Base-by-base conservation (phyloP, 2,329 filamentous ascomycete species). In the Tolypocladium ophioglossoides region DNA sequence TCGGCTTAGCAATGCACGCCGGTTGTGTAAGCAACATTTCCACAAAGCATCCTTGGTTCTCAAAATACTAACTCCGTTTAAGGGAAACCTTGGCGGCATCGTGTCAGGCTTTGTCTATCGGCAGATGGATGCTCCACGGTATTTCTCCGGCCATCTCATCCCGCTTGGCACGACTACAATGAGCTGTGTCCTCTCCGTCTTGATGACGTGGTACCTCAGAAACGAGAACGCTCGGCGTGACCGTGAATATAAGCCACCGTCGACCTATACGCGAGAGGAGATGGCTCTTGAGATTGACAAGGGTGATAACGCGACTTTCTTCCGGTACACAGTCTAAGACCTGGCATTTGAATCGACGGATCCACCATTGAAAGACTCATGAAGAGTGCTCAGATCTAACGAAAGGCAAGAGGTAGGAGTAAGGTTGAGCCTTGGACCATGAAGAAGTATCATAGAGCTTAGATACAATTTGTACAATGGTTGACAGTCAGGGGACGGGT, bases 1-100 rank as follows among this genome's bases (percentile, higher is more conserved):
- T 74, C 9, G 74, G 74, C 5, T 75, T 78, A 48, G 74, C 73
- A 22, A 73, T 77, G 70, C 44, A 47, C 18, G 44, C 44, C 16
- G 44, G 44, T 18, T 47, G 44, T 20, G 44, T 47, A 47, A 47
- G 44, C 16, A 32, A 12, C 2, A 12, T 10, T 12, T 20, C 27
- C 44, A 20, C 7, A n/a, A n/a, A 9, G 14, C 14, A 18, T 7
- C 3, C 10, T 30, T 27, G 12, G 27, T 11, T 7, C 8, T 32
- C 27, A 47, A 20, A 5, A 3, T 16, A 12, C 44, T 47, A 32
- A 47, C 18, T 14, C 4, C 2, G 2, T 6, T 1, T 20, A n/a
- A 47, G 44, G 44, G 44, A n/a, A 47, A 47, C 18, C 44, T 47
- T 20, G 44, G 44, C 24, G 44, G 44, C 27, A 32, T 47, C 27